phyloP scores from a whole-genome alignment of 2,329 filamentous ascomycete species.

The Helicocarpus griseus region DNA sequence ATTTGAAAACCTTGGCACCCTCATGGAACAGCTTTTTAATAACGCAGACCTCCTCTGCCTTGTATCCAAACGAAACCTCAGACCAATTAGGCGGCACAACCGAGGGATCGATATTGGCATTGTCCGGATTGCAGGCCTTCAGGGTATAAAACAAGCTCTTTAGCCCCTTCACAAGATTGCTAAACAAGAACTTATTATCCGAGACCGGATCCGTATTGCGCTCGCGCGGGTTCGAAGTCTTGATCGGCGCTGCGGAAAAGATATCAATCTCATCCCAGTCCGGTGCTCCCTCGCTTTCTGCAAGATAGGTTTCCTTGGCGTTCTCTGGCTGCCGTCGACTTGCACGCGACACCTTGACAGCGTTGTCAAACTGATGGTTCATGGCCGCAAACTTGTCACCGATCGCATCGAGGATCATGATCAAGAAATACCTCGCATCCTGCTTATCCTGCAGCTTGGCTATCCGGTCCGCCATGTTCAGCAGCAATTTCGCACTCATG shows the following conservation, averaged over 20 bases:
- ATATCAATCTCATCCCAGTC: conserved; percentile 99
- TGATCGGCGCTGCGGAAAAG: conserved; percentile 91
- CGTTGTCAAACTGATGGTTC: conserved; percentile 93
- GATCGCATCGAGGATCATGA: conserved; percentile 96
- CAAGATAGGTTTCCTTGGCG: conserved; percentile 68
- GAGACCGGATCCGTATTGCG: conserved; percentile 80
- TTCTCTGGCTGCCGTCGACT: conserved; percentile 60
- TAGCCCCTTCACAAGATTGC: conserved; percentile 87
- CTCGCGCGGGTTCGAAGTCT: conserved; percentile 83
- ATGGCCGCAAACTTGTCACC: conserved; percentile 97
- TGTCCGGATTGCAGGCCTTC: conserved; percentile 70
- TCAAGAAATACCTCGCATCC: conserved; percentile 87
- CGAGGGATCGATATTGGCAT: conserved; percentile 59
- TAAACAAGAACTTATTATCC: conserved; percentile 97
- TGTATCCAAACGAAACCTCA: conserved; percentile 92
- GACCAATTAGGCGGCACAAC: conserved; percentile 85
- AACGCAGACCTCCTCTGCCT: conserved; percentile 91
- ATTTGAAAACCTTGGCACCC: conserved; percentile 90
- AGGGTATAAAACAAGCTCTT: conserved; percentile 97
- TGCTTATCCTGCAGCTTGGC: conserved; percentile 86
- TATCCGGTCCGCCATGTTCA: conserved; percentile 98
- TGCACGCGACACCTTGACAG: conserved; percentile 79
- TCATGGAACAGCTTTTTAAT: conserved; percentile 97
- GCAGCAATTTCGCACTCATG: conserved; percentile 92
- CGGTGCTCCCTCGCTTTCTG: conserved; percentile 68